Evolutionary conservation across 495 filamentous ascomycete species (phyloP), one percentile per base, ranked within the genome.

Genomic region (Penicillium argentinense): DNA sequence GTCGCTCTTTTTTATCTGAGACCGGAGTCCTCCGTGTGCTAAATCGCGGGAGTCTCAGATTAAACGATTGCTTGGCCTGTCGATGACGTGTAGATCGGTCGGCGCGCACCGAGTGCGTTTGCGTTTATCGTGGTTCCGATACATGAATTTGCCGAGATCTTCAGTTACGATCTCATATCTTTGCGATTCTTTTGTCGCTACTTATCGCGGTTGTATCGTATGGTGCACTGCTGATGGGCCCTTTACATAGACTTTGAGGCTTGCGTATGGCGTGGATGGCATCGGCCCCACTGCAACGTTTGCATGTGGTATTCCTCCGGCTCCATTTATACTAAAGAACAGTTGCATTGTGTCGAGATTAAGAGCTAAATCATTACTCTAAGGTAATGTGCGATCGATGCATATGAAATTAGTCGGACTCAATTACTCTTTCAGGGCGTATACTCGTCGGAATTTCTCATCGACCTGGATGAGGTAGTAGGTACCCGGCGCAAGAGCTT

Each of bases 391-490:
- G n/a, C n/a, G n/a, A n/a, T n/a, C n/a, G n/a, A 9, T 22, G 8
- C 13, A 29, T 18, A 18, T 29, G 12, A 17, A 7, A 7, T 6
- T 12, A 29, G 33, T 39, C 12, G 14, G 9, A 4, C 13, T 13
- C n/a, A n/a, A 36, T 66, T 83, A 91, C 65, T 78, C 77, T 74
- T 90, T 88, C 65, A 91, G 63, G 26, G 69, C 69, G 68, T 93
- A 95, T 37, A 64, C 73, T 43, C 89, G 77, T 63, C 86, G 80
- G 81, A 88, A 95, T 84, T 88, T 88, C 55, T 85, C 87, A 56
- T 95, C 88, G 23, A 95, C 71, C 39, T 75, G 74, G 45, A 78
- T 79, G 38, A 93, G 75, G 68, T 91, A 95, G 69, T 92, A 93
- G 5, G 85, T 84, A 22, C 83, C 86, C 39, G 76, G 73, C 39